Percentiles rank a stretch among this genome's conserved stretches.
These are phyloP conservation scores for Pseudonitzschia multistriata DNA, from an alignment of 108 stramenopile genomes.

Conservation along the genomic window DNA sequence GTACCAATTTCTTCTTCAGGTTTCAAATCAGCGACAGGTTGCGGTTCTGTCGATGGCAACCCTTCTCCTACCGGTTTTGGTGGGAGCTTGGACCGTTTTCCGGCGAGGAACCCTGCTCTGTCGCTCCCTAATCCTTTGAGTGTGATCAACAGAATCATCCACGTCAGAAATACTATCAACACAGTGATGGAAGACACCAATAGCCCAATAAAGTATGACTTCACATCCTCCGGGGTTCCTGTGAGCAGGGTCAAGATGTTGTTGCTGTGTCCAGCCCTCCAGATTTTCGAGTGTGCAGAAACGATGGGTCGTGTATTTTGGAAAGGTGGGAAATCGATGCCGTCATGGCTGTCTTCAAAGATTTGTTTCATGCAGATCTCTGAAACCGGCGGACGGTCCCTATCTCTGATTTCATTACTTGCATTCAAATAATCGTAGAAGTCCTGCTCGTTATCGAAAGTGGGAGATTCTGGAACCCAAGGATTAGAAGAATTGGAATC, in stretches of 20 bases:
- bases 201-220: slow-evolving; percentile 54
- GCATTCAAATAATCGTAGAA: not conserved
- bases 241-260: not conserved
- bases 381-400: not conserved
- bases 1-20: not conserved
- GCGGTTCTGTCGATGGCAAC: too few relatives aligned
- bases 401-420: not conserved
- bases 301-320: not conserved
- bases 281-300: not conserved
- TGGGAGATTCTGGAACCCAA: not conserved
- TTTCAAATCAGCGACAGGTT: not conserved
- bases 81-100: not conserved
- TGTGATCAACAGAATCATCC: slow-evolving; percentile 14
- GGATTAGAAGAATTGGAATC: too few relatives aligned
- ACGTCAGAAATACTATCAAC: slow-evolving; percentile 62
- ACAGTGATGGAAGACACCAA: slow-evolving; percentile 50
- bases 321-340: not conserved
- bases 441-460: slow-evolving; percentile 3
- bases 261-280: slow-evolving; percentile 7
- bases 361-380: not conserved
- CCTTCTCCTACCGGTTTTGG: not conserved
- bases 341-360: not conserved
- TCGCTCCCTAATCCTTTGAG: slow-evolving; percentile 7
- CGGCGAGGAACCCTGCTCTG: slow-evolving; percentile 6
- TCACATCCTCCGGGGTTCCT: not conserved